phyloP scores from a whole-genome alignment of 192 early-diverging fungal genomes.

The Entrophospora sp. region DNA sequence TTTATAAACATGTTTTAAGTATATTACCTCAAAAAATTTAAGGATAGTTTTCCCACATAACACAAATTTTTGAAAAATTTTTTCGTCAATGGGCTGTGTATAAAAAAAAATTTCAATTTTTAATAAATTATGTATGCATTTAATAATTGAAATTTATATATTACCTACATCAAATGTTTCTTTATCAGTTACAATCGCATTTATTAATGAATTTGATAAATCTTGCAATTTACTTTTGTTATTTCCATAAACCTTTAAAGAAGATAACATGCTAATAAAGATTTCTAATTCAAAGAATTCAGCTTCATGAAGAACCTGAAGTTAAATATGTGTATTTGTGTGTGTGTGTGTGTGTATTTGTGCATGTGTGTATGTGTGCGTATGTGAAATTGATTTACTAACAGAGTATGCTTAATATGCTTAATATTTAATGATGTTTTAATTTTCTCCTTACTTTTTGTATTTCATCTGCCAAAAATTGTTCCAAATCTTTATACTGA shows the following conservation, averaged over 20 bases:
- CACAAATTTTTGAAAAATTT: constrained; percentile 10
- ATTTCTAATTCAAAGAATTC: constrained; percentile 10
- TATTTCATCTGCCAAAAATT: constrained; percentile 15
- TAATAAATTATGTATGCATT: neutral
- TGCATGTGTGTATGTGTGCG: neutral
- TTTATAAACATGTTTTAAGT: neutral
- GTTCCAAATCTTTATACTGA: neutral
- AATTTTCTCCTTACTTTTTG: constrained; percentile 18
- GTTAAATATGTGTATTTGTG: too few species aligned
- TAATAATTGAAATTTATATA: neutral
- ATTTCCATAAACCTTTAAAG: constrained; percentile 17
- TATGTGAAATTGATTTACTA: neutral
- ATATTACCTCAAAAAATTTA: constrained; percentile 16
- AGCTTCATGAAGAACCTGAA: constrained; percentile 15
- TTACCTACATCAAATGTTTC: constrained; percentile 17
- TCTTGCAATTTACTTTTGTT: neutral
- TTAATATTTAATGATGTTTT: too few species aligned
- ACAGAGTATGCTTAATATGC: too few species aligned
- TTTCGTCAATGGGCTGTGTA: constrained; percentile 14
- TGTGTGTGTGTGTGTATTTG: neutral
- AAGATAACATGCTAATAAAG: constrained; percentile 10
- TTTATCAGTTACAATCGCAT: neutral
- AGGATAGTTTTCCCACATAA: constrained; percentile 18
- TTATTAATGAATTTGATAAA: constrained; percentile 1
- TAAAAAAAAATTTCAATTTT: neutral